These are phyloP conservation scores for Lactarius psammicola DNA, from an alignment of 768 basidiomycete species.

Conservation along the genomic window DNA sequence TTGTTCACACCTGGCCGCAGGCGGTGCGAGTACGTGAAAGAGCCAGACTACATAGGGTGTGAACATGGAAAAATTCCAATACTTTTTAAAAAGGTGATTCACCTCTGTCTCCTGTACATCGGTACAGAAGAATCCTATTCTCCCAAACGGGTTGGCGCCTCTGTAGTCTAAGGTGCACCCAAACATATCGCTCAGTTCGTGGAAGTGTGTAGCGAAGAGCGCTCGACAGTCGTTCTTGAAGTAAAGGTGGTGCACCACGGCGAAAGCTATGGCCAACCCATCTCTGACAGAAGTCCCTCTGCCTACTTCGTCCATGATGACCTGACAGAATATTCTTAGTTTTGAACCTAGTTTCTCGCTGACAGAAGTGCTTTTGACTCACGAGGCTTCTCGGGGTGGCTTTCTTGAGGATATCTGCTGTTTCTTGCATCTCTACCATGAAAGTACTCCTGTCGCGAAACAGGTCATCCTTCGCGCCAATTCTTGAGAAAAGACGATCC, in stretches of 20 bases:
- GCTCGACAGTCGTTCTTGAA: constrained; percentile 71
- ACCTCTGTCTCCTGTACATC: constrained; percentile 79
- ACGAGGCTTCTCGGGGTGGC: constrained; percentile 86
- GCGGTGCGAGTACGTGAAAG: constrained; percentile 82
- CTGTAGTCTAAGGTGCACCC: constrained; percentile 49
- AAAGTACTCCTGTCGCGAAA: constrained; percentile 94
- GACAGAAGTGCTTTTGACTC: constrained; percentile 31
- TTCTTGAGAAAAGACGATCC: constrained; percentile 89
- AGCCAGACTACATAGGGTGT: constrained; percentile 52
- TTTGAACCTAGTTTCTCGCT: neutral
- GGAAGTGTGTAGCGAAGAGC: constrained; percentile 99
- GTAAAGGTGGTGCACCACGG: constrained; percentile 79
- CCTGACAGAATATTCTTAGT: constrained; percentile 43
- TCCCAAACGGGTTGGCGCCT: constrained; percentile 50
- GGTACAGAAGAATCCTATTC: constrained; percentile 85
- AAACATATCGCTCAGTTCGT: constrained; percentile 86
- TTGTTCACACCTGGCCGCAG: constrained; percentile 82
- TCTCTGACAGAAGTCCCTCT: constrained; percentile 91
- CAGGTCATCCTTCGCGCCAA: constrained; percentile 94
- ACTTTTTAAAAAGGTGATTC: constrained; percentile 31
- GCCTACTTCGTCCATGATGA: constrained; percentile 99
- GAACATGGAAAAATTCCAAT: neutral
- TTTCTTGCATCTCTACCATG: constrained; percentile 98
- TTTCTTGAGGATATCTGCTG: constrained; percentile 81
- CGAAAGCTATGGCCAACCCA: constrained; percentile 91